Base-by-base conservation (phyloP, 345 rosid species). In the Lepidium sativum region DNA sequence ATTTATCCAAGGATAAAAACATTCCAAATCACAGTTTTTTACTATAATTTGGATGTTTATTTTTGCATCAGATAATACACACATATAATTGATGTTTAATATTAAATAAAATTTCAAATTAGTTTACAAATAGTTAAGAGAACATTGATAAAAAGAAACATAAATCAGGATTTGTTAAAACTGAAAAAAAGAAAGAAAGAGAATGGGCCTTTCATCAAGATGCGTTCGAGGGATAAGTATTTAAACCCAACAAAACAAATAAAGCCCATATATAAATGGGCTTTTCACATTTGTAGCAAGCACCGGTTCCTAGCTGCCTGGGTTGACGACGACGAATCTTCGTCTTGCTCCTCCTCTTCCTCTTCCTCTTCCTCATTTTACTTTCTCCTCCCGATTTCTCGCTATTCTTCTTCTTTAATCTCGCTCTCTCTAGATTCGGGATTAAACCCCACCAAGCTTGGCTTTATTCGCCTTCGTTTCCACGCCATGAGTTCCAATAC, bases 401-500 rank as follows among this genome's bases (percentile, higher is more conserved):
- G 43, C 51, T 54, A n/a, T 31, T 54, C 14, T 25, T 59, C 55
- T 55, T 39, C 54, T 23, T 17, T 47, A 25, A 63, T 63, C 20
- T 62, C 69, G 38, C 23, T 39, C 35, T 35, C 32, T 52, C 12
- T 54, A 27, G 29, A 63, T 48, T 64, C 39, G 16, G 53, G n/a
- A 35, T n/a, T n/a, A 14, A 23, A 8, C 2, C 4, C 20, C 14
- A 13, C n/a, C 29, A 12, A 18, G 13, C 14, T 10, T 35, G 33
- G 15, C 27, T 35, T 9, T 9, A 2, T 12, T 27, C 31, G 14
- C 20, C 59, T 15, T 55, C 64, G 60, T 53, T 50, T 17, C 35
- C 50, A 43, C 53, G 37, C 6, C 61, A 86, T 86, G 92, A 80
- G 75, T 67, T 53, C 86, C 21, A 79, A 70, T 58, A 66, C 84